A percentile compares a stretch with the other conserved stretches of the same genome.
phyloP scores from a whole-genome alignment of 805 yeast species.

The Myxozyma melibiosi region DNA sequence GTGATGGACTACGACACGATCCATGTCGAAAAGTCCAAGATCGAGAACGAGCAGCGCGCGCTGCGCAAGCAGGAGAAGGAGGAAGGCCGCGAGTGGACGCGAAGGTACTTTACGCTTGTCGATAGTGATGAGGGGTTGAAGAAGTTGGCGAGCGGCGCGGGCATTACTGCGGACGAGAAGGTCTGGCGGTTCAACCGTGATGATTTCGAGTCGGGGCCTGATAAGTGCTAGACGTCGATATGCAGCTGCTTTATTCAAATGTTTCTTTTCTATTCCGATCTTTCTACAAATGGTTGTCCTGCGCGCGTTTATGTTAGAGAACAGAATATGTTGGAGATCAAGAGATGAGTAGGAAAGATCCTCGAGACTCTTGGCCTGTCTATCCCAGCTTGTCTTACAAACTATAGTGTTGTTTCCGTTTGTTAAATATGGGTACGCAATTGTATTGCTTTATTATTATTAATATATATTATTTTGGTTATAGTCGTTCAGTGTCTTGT shows the following conservation, averaged over 20 bases:
- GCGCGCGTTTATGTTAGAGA: no score
- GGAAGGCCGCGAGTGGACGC: conserved; percentile 67
- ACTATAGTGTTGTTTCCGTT: no score
- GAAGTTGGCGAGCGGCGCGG: conserved; percentile 27
- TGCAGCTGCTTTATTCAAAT: no score
- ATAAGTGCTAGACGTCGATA: conserved; percentile 19
- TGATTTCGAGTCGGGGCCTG: conserved; percentile 35
- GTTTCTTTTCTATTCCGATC: not conserved
- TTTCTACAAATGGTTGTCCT: not conserved
- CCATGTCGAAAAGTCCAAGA: conserved; percentile 68
- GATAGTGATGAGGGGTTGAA: conserved; percentile 23
- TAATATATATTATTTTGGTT: no score
- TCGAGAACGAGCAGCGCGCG: conserved; percentile 86
- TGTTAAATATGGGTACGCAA: no score
- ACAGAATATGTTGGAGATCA: no score
- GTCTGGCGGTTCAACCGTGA: conserved; percentile 39
- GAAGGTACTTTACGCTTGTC: conserved; percentile 73
- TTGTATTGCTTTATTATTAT: no score
- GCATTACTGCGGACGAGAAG: conserved; percentile 25
- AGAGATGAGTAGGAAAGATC: no score
- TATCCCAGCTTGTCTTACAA: no score
- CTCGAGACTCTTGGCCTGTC: no score
- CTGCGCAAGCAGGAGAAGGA: conserved; percentile 72
- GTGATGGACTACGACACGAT: conserved; percentile 75
- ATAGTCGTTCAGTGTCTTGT: no score